phyloP scores from a whole-genome alignment of 2,329 filamentous ascomycete genomes.

The Paraphaeosphaeria sporulosa region DNA sequence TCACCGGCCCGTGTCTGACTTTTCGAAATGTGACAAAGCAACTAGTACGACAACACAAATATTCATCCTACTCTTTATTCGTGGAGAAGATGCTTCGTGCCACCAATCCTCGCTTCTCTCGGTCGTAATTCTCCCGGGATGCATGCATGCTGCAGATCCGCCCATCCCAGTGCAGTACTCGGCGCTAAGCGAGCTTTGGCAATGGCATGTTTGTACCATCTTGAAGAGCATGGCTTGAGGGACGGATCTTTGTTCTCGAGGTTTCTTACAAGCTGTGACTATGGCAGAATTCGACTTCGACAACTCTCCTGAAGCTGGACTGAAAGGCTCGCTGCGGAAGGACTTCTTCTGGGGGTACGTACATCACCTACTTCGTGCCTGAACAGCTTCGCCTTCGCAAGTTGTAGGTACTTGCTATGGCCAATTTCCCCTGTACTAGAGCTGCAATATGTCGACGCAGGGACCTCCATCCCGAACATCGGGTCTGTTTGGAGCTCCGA shows the following conservation, averaged over 20 bases:
- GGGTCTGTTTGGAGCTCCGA: too few relatives aligned
- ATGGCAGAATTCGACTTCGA: conserved; percentile 12
- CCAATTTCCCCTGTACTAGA: too few relatives aligned
- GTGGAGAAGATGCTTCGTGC: not conserved
- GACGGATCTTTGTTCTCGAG: not conserved
- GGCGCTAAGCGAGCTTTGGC: not conserved
- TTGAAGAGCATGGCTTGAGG: not conserved
- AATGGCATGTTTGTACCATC: not conserved
- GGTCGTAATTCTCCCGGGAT: conserved; percentile 1
- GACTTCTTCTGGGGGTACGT: conserved; percentile 51
- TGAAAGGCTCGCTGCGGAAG: conserved; percentile 33
- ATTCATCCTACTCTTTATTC: not conserved
- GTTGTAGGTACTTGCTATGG: too few relatives aligned
- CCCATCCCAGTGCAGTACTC: not conserved
- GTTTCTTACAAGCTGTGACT: not conserved
- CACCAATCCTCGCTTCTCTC: not conserved
- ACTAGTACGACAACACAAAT: not conserved
- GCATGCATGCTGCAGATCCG: conserved; percentile 2
- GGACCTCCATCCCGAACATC: too few relatives aligned
- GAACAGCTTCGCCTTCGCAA: too few relatives aligned
- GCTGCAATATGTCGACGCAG: too few relatives aligned
- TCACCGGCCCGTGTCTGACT: not conserved
- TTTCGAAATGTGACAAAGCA: too few relatives aligned
- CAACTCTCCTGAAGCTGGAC: conserved; percentile 15
- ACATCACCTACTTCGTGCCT: too few relatives aligned